Evolutionary conservation across 306 rosid species (phyloP).

Genomic region (Trichosanthes cucumerina): DNA sequence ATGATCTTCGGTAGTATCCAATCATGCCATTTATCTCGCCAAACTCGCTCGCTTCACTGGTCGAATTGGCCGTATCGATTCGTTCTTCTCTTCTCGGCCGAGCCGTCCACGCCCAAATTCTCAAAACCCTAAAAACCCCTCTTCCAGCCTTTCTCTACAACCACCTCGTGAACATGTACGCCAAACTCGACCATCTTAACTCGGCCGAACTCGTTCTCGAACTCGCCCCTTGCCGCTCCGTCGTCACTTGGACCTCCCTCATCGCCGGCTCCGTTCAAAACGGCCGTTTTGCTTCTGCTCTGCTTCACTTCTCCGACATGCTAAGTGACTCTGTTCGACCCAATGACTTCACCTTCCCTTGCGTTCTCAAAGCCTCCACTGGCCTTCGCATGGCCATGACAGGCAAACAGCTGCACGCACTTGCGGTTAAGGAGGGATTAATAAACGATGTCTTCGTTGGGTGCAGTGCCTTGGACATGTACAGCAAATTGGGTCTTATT

Average conservation of each 20-base stretch:
- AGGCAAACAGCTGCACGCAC: constrained; percentile 60
- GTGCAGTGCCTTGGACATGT: constrained; percentile 79
- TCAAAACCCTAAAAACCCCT: constrained; percentile 37
- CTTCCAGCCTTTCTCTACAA: constrained; percentile 60
- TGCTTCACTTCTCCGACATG: constrained; percentile 53
- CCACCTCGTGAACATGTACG: constrained; percentile 77
- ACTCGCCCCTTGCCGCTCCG: constrained; percentile 44
- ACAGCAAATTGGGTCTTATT: constrained; percentile 40
- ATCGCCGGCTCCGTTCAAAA: constrained; percentile 73
- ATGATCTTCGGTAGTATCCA: constrained; percentile 12
- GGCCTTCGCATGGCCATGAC: constrained; percentile 32
- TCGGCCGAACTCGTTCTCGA: constrained; percentile 57
- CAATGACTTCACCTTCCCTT: constrained; percentile 82
- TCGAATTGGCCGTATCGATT: constrained; percentile 45
- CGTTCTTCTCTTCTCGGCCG: constrained; percentile 45
- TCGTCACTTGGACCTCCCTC: constrained; percentile 84
- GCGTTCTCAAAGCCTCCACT: constrained; percentile 59
- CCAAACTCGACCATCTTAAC: constrained; percentile 60
- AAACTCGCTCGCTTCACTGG: constrained; percentile 39
- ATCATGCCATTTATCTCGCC: constrained; percentile 35
- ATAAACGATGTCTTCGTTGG: constrained; percentile 69
- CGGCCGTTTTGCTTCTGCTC: constrained; percentile 36
- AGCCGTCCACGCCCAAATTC: constrained; percentile 51
- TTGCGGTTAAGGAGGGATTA: constrained; percentile 54
- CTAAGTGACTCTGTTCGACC: constrained; percentile 43